Percentiles rank a stretch among this genome's conserved stretches.
These are phyloP conservation scores for Kodamaea plutei DNA, from an alignment of 1,139 yeast species.

Conservation along the genomic window DNA sequence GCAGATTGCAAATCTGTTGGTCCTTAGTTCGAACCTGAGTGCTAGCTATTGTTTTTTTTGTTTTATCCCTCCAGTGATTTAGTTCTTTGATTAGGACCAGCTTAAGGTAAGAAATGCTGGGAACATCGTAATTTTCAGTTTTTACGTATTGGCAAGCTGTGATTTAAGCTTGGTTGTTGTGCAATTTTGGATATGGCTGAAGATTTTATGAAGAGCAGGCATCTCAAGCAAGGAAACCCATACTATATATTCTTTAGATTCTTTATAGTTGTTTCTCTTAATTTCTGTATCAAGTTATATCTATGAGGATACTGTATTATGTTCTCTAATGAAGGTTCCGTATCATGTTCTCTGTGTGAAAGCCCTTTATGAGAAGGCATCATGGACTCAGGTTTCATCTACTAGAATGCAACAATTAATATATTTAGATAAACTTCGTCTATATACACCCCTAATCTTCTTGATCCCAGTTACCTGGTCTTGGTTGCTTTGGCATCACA, in stretches of 20 bases:
- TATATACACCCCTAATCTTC: conserved; percentile 52
- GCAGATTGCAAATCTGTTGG: conserved; percentile 56
- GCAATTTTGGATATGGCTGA: too few species aligned
- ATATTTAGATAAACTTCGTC: conserved; percentile 1
- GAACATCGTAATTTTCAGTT: not conserved
- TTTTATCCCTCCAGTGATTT: too few species aligned
- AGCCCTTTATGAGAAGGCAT: too few species aligned
- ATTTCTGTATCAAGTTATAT: not conserved
- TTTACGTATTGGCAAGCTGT: not conserved
- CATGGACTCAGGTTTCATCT: not conserved
- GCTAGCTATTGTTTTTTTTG: conserved; percentile 12
- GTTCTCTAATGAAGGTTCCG: too few species aligned
- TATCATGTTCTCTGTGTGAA: too few species aligned
- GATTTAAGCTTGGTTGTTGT: too few species aligned
- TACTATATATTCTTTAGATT: too few species aligned
- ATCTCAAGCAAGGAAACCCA: too few species aligned
- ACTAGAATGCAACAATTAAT: not conserved
- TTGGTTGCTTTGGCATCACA: conserved; percentile 78
- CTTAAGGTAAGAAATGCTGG: too few species aligned
- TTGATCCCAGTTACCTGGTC: conserved; percentile 97
- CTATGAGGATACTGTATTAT: not conserved
- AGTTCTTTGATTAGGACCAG: too few species aligned
- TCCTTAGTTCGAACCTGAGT: conserved; percentile 51
- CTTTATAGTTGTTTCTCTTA: too few species aligned
- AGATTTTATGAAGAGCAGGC: too few species aligned